Base-by-base conservation (phyloP, 2,329 filamentous ascomycete genomes). In the Pseudogymnoascus sp. region DNA sequence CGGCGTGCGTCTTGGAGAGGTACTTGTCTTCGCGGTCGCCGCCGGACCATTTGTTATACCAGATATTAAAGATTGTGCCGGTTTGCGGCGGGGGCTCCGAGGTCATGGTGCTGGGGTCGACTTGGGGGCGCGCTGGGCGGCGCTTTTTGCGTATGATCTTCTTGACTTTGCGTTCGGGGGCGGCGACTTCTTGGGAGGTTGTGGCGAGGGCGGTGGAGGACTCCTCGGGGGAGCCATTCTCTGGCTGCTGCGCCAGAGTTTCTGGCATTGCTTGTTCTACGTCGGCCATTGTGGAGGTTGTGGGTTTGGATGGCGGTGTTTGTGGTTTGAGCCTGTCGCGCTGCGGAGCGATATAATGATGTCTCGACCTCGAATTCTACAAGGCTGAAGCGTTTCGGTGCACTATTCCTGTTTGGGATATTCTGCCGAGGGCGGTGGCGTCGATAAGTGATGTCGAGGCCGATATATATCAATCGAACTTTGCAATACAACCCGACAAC, bases 11-110 rank as follows among this genome's bases (percentile, higher is more conserved):
- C 72, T 97, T 88, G 36, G 88, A 90, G 3, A 92, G 82, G 71
- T 93, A 92, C 69, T 92, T 91, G 78, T 95, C 92, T 72, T 97
- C 93, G 64, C 92, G 85, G 75, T 99, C 94, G 71, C 94, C 94
- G 67, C 94, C 94, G 0, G 87, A 89, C 92, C 93, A 97, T 76
- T 97, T 97, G 79, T 96, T 97, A 78, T 97, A 96, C 93, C 92
- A 97, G 71, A 96, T 95, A 76, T 99, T 99, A 82, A 94, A 99
- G 63, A 92, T 91, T 0, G 90, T 96, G 60, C 94, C 94, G 0
- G 93, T 97, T 71, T 97, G 92, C 1, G 90, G 89, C 13, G 92
- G 91, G 3, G 90, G 88, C 69, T 96, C 91, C 35, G 87, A 87
- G 69, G 88, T 90, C 76, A 96, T 83, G 45, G 87, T 87, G 40